A percentile compares a stretch with the other conserved stretches of the same genome.
phyloP scores from a whole-genome alignment of 805 yeast genomes.

The Lipomyces japonicus region DNA sequence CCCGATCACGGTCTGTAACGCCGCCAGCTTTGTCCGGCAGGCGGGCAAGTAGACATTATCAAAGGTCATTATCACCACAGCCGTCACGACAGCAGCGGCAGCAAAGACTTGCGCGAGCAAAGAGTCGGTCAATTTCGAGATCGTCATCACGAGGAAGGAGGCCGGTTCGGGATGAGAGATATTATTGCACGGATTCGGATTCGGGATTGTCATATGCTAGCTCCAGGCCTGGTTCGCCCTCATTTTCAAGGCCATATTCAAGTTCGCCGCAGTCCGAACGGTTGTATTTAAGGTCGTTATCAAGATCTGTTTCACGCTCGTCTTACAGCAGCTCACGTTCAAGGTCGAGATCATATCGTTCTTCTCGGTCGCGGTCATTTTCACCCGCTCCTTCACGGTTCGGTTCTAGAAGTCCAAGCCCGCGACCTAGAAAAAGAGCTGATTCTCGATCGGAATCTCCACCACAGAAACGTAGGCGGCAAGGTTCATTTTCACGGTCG shows the following conservation, averaged over 20 bases:
- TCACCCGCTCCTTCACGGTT: background rate
- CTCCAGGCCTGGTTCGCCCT: slow-evolving; percentile 5
- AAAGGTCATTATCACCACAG: too few relatives aligned
- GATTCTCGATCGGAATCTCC: slow-evolving; percentile 9
- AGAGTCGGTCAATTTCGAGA: background rate
- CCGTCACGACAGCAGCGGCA: background rate
- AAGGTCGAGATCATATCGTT: slow-evolving; percentile 5
- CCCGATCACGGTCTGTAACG: background rate
- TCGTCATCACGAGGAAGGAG: background rate
- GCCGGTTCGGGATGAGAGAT: background rate
- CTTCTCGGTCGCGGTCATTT: slow-evolving; percentile 3
- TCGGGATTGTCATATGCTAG: too few relatives aligned
- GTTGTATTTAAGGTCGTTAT: slow-evolving; percentile 3
- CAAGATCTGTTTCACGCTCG: slow-evolving; percentile 3
- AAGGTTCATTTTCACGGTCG: slow-evolving; percentile 2
- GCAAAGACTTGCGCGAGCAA: background rate
- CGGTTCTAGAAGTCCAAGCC: background rate
- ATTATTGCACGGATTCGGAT: slow-evolving; percentile 6
- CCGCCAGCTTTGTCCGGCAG: too few relatives aligned
- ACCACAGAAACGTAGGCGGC: slow-evolving; percentile 1
- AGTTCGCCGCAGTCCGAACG: background rate
- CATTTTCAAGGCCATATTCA: slow-evolving; percentile 4
- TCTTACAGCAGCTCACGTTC: slow-evolving; percentile 3
- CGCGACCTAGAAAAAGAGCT: background rate
- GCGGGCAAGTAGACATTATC: too few relatives aligned